phyloP scores from a whole-genome alignment of 108 stramenopile species.

The Parietichytrium sp. region DNA sequence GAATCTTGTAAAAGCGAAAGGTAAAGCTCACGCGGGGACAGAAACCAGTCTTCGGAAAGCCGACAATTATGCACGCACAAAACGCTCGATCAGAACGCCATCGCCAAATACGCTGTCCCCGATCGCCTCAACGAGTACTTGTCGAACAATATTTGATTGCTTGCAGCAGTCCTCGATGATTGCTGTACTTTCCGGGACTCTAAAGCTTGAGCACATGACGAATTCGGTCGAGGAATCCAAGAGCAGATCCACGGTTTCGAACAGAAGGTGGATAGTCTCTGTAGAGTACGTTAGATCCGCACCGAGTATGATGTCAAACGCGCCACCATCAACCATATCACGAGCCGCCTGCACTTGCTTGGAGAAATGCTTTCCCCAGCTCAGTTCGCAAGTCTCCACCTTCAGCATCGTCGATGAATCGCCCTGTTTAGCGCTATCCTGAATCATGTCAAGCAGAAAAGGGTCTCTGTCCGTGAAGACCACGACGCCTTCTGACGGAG shows the following conservation, averaged over 20 bases:
- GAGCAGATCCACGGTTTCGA: conserved; percentile 13
- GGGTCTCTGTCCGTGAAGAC: conserved; percentile 26
- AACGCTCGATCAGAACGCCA: background rate
- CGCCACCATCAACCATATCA: too few relatives aligned
- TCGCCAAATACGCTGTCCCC: background rate
- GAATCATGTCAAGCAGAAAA: conserved; percentile 22
- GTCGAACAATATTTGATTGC: background rate
- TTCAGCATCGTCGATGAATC: background rate
- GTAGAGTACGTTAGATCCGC: conserved; percentile 17
- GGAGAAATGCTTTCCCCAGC: background rate
- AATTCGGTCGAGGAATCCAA: background rate
- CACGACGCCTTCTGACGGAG: background rate
- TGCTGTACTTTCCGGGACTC: background rate
- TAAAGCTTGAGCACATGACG: conserved; percentile 31
- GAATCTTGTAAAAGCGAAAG: too few relatives aligned
- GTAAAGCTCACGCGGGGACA: too few relatives aligned
- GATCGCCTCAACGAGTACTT: background rate
- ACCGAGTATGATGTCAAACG: conserved; percentile 25
- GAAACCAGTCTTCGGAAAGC: too few relatives aligned
- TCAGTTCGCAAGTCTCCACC: conserved; percentile 11
- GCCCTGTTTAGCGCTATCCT: background rate
- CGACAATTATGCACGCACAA: conserved; percentile 31
- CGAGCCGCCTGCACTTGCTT: too few relatives aligned
- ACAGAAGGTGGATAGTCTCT: background rate
- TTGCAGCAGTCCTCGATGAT: background rate